Evolutionary conservation across 2,329 filamentous ascomycete genomes (phyloP), one percentile per base, ranked within the genome.

Genomic region (Colletotrichum plurivorum): DNA sequence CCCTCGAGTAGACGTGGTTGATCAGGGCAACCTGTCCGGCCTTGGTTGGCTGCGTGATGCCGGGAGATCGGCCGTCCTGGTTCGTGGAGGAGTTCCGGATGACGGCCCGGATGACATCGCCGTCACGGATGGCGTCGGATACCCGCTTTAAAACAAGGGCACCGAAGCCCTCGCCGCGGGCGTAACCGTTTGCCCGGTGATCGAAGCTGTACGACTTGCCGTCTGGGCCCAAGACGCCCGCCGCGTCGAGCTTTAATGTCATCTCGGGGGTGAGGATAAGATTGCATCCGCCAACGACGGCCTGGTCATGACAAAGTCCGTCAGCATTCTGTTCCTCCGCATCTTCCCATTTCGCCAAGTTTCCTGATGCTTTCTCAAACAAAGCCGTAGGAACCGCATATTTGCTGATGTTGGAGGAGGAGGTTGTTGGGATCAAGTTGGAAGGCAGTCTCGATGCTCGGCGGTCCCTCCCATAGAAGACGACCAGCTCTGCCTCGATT

Each of bases 111-210:
- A 84, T 79, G 57, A 75, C 76, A 59, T 83, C 76, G 2, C 80
- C 78, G 67, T 82, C 74, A 16, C 52, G 75, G 4, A 90, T 63
- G 0, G 89, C 89, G 1, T 80, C 75, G 5, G 74, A 76, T 1
- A 90, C 73, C 1, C 75, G 78, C 73, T 90, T 90, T 0, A 91
- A 71, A 0, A 89, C 75, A 0, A 90, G 71, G 0, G 79, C 77
- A 0, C 82, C 82, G 12, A 88, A 75, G 0, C 87, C 87, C 59
- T 90, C 88, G 0, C 78, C 78, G 12, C 78, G 69, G 3, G 71
- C 75, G 46, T 78, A 80, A 0, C 79, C 78, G 25, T 81, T 76
- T 0, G 75, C 79, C 0, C 76, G 65, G 12, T 73, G 51, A n/a
- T 80, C 79, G 16, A 78, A 81, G 16, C 74, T 76, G 48, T 74